phyloP scores from a whole-genome alignment of 805 yeast genomes.

The Wickerhamiella occidentalis region DNA sequence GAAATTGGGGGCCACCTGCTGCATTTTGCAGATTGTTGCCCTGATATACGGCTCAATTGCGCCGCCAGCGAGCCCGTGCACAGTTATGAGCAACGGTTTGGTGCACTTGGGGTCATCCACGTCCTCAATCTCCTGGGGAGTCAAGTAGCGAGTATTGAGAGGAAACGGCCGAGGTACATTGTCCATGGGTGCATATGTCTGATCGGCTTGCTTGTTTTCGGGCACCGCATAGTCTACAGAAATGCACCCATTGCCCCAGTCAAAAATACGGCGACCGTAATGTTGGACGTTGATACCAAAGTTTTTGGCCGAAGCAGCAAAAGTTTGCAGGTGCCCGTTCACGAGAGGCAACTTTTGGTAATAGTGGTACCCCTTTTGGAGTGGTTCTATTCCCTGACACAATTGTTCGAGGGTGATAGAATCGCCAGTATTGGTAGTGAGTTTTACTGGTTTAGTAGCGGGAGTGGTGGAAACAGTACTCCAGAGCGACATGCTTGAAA shows the following conservation, averaged over 20 bases:
- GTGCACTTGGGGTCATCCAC: conserved; percentile 26
- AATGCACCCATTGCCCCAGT: conserved; percentile 57
- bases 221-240: conserved; percentile 61
- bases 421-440: conserved; percentile 11
- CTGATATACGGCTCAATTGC: conserved; percentile 71
- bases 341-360: conserved; percentile 51
- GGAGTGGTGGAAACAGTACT: conserved; percentile 13
- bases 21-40: conserved; percentile 34
- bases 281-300: conserved; percentile 43
- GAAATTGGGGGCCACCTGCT: conserved; percentile 30
- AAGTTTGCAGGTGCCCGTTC: conserved; percentile 69
- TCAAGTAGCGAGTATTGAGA: conserved; percentile 41
- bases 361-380: conserved; percentile 38
- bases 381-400: conserved; percentile 34
- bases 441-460: conserved; percentile 15
- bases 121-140: conserved; percentile 34
- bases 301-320: conserved; percentile 49
- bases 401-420: conserved; percentile 18
- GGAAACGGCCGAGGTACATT: conserved; percentile 32
- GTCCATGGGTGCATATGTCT: conserved; percentile 24
- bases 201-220: conserved; percentile 21
- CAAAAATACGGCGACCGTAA: conserved; percentile 67
- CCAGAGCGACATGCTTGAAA: conserved; percentile 15
- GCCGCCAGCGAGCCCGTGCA: conserved; percentile 79
- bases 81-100: conserved; percentile 48